These are phyloP conservation scores for Apiospora aurea DNA, from an alignment of 2,329 filamentous ascomycete species.

Conservation along the genomic window DNA sequence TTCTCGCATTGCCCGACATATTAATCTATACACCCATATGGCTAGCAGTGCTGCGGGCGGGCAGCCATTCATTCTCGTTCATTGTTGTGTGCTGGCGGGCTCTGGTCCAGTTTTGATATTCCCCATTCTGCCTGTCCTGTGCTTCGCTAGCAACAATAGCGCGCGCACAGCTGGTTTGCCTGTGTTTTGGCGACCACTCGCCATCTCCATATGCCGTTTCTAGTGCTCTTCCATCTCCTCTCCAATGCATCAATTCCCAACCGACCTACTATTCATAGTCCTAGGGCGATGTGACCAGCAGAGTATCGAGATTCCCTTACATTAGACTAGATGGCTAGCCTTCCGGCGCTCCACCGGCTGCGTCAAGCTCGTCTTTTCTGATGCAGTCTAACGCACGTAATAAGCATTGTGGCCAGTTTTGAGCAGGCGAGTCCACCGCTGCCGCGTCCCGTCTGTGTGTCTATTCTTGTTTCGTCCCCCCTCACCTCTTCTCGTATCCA, in stretches of 20 bases:
- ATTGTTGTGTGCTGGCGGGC: not conserved
- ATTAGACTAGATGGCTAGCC: slow-evolving; percentile 14
- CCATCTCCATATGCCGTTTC: not conserved
- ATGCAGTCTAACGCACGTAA: slow-evolving; percentile 25
- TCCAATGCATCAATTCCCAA: not conserved
- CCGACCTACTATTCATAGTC: not conserved
- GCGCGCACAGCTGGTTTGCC: not conserved
- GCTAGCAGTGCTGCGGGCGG: not conserved
- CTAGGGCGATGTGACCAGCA: slow-evolving; percentile 7
- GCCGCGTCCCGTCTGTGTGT: slow-evolving; percentile 19
- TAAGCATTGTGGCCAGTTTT: slow-evolving; percentile 16
- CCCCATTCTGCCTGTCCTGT: not conserved
- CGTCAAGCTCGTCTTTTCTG: slow-evolving; percentile 22
- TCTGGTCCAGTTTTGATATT: not conserved
- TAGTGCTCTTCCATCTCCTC: not conserved
- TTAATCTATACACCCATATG: slow-evolving; percentile 11
- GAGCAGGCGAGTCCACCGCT: slow-evolving; percentile 14
- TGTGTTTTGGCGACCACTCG: not conserved
- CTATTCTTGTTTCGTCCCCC: slow-evolving; percentile 16
- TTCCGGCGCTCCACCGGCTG: slow-evolving; percentile 1
- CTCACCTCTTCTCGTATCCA: slow-evolving; percentile 8
- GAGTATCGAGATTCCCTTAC: slow-evolving; percentile 14
- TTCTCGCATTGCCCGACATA: slow-evolving; percentile 9
- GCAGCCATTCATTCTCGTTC: not conserved
- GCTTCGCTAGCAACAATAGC: not conserved